A percentile compares a stretch with the other conserved stretches of the same genome.
Evolutionary conservation across 1,284 basidiomycete genomes (phyloP).

Genomic region (Ceratobasidium sp.): DNA sequence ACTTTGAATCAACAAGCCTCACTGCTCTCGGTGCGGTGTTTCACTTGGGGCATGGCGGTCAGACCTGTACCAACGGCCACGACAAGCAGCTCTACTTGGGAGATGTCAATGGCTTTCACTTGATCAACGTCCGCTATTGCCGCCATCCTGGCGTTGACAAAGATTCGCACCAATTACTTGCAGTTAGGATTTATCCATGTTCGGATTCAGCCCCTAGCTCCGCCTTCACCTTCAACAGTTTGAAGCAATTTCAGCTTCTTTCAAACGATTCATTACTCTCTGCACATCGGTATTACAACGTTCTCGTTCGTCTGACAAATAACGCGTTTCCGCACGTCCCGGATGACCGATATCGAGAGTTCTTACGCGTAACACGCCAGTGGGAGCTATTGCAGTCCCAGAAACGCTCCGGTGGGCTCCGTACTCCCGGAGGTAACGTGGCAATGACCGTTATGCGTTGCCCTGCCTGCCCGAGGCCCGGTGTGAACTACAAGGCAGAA

Average conservation of each 20-base stretch:
- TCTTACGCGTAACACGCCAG: background rate
- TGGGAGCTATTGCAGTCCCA: background rate
- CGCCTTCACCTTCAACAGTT: background rate
- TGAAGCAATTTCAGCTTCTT: background rate
- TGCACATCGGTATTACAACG: background rate
- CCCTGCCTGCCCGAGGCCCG: too few species aligned
- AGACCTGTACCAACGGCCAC: background rate
- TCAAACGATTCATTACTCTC: background rate
- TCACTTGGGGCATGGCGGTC: background rate
- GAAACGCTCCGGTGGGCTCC: background rate
- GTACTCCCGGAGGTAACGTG: background rate
- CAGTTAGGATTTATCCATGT: conserved; percentile 2
- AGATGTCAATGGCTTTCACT: background rate
- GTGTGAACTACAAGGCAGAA: too few species aligned
- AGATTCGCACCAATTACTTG: background rate
- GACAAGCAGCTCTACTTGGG: background rate
- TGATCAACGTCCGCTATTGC: background rate
- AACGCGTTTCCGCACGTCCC: background rate
- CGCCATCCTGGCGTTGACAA: background rate
- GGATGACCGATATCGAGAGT: background rate
- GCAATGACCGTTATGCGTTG: background rate
- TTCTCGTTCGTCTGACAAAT: background rate
- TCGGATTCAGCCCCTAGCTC: background rate
- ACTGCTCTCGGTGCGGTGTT: background rate
- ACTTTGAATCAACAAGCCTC: too few species aligned